phyloP scores from a whole-genome alignment of 768 basidiomycete genomes.

The Suillus bovinus region DNA sequence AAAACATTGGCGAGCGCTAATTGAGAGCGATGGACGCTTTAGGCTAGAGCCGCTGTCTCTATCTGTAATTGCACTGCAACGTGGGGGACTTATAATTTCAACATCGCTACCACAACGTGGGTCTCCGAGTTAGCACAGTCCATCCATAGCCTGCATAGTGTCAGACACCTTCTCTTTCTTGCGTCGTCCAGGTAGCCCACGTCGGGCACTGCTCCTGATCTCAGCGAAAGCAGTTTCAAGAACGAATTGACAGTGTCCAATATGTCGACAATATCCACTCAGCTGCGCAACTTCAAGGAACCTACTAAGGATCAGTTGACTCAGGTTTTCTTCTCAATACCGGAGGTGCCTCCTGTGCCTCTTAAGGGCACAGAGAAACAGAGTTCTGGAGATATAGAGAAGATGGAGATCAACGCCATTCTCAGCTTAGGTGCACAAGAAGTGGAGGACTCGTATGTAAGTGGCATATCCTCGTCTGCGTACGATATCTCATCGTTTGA shows the following conservation, averaged over 20 bases:
- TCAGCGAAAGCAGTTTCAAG: slow-evolving; percentile 5
- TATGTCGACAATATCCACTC: slow-evolving; percentile 85
- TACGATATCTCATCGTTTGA: slow-evolving; percentile 6
- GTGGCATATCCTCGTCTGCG: slow-evolving; percentile 33
- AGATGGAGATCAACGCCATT: slow-evolving; percentile 89
- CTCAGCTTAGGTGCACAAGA: slow-evolving; percentile 75
- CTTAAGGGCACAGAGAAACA: slow-evolving; percentile 25
- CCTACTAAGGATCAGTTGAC: slow-evolving; percentile 86
- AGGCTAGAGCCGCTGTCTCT: slow-evolving; percentile 6
- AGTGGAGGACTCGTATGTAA: slow-evolving; percentile 91
- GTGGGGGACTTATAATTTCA: not conserved
- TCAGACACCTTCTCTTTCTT: slow-evolving; percentile 9
- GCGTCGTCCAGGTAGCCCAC: slow-evolving; percentile 1
- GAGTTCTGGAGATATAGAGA: slow-evolving; percentile 48
- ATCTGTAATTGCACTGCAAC: slow-evolving; percentile 21
- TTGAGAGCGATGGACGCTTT: not conserved
- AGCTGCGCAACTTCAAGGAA: slow-evolving; percentile 90
- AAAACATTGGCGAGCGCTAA: not conserved
- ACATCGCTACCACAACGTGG: slow-evolving; percentile 14
- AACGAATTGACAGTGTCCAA: slow-evolving; percentile 1
- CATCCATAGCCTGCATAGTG: slow-evolving; percentile 1
- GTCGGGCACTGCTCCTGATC: slow-evolving; percentile 5
- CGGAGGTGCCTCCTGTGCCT: slow-evolving; percentile 37
- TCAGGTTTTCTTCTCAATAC: slow-evolving; percentile 85
- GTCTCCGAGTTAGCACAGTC: not conserved